Base-by-base conservation (phyloP, 331 rosid species). In the Rhamnella rubrinervis region DNA sequence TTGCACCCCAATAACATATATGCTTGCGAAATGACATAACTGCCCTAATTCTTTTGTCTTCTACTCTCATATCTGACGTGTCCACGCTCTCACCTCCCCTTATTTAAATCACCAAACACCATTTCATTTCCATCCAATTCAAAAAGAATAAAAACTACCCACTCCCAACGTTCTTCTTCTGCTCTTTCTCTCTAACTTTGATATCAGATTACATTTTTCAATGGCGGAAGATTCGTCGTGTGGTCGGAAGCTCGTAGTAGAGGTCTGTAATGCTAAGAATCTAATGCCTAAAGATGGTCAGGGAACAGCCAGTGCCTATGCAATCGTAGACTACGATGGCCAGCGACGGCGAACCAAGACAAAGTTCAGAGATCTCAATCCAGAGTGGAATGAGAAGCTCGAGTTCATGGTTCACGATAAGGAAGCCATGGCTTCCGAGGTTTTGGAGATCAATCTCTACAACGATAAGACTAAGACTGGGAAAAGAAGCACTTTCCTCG, bases 271-370 rank as follows among this genome's bases (percentile, higher is more conserved):
- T 17, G 98, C 98, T 12, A 88, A 88, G 81, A 93, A 93, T 58
- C 53, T 93, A 67, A 93, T 88, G 98, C 98, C 97, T 0, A 93
- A 93, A 65, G 98, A 93, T 58, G 97, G 97, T n/a, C 98, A 93
- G 78, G 98, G 98, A 60, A 93, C 98, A 1, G 91, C 95, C 3
- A 90, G 91, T 31, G 97, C 98, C 9, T 90, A 93, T 25, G 96
- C 96, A 6, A 84, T 93, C 6, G 92, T 87, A 0, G 97, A 93
- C 76, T 93, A 80, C 62, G 97, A 93, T 6, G 91, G 97, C 7
- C 95, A 93, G 77, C 70, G 98, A 40, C 73, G 93, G 35, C 67
- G 97, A 65, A 90, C 96, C 0, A 88, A 70, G 78, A 93, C 98
- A 0, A 86, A 85, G 59, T 82, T 74, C 6, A 75, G 88, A 75